These are phyloP conservation scores for Emmonsia crescens DNA, from an alignment of 2,329 filamentous ascomycete genomes.

Conservation along the genomic window DNA sequence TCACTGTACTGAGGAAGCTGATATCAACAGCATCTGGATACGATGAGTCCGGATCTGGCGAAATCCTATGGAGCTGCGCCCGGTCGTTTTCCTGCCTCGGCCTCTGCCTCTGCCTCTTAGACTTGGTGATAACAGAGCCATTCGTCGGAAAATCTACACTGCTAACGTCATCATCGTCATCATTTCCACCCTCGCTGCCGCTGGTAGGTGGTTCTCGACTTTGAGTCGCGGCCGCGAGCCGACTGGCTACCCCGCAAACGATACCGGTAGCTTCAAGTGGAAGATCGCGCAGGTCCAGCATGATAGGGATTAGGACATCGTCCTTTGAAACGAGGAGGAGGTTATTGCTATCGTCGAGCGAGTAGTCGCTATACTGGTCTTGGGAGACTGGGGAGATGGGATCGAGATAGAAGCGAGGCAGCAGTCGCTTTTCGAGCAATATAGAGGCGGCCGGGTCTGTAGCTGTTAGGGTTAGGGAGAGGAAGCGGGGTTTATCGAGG, in stretches of 20 bases:
- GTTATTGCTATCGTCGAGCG: slow-evolving; percentile 39
- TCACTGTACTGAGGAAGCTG: slow-evolving; percentile 80
- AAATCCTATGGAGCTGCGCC: slow-evolving; percentile 5
- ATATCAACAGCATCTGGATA: slow-evolving; percentile 54
- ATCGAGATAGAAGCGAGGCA: slow-evolving; percentile 62
- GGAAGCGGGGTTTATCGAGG: slow-evolving; percentile 36
- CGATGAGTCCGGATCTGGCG: slow-evolving; percentile 23
- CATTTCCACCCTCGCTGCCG: background rate
- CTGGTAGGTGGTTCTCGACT: slow-evolving; percentile 27
- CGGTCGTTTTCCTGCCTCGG: background rate
- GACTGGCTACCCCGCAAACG: slow-evolving; percentile 82
- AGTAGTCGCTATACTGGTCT: slow-evolving; percentile 4
- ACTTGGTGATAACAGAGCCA: background rate
- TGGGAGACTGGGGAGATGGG: slow-evolving; percentile 64
- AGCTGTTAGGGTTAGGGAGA: slow-evolving; percentile 37
- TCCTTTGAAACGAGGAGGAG: slow-evolving; percentile 63
- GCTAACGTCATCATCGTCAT: slow-evolving; percentile 2
- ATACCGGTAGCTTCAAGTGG: slow-evolving; percentile 87
- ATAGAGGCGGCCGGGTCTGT: slow-evolving; percentile 37
- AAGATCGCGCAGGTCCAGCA: slow-evolving; percentile 68
- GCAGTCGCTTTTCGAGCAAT: slow-evolving; percentile 34
- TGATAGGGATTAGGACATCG: slow-evolving; percentile 70
- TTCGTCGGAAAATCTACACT: background rate
- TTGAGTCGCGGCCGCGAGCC: slow-evolving; percentile 62
- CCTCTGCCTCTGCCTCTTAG: too few relatives aligned